Evolutionary conservation across 768 basidiomycete species (phyloP), one percentile per base, ranked within the genome.

Genomic region (Serendipita vermifera): DNA sequence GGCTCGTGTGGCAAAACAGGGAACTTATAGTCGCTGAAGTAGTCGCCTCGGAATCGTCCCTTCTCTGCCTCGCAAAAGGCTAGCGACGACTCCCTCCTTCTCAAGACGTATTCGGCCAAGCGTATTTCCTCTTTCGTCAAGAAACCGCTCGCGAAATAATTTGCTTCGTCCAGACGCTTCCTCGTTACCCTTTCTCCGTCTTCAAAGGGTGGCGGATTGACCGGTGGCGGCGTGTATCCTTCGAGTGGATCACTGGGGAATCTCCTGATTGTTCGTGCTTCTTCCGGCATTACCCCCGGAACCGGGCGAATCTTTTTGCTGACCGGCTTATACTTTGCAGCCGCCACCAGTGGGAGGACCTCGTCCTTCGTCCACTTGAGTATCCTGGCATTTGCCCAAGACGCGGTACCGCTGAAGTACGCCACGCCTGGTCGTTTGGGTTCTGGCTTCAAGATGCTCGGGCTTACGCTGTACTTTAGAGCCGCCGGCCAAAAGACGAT

Each of bases 1-100:
- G 72, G 73, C 1, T 55, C 59, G 48, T 75, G 73, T 3, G 64
- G 59, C 0, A 69, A 66, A 3, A 68, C 69, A 0, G 70, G 71
- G 5, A 72, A 70, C 33, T 66, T 65, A 29, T 67, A 65, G 0
- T 62, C 64, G 1, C 59, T 54, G 64, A 72, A 62, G 64, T 63
- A 68, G 15, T 66, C 60, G 3, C 20, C 11, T 29, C n/a, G 1
- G 41, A 57, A 57, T 24, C 40, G 40, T 6, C 56, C 33, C 5
- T 39, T 53, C 33, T 57, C 38, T 13, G 38, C 22, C 38, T 27
- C 48, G 48, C 29, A 7, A 27, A 53, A 53, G 3, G 48, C 48
- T 7, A 53, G 5, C 5, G 48, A 17, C 7, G 5, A 5, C 32
- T 53, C 48, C 3, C n/a, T 38, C 3, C 29, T 13, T 39, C 31